phyloP scores from a whole-genome alignment of 257 asterid species.

The Parsonsia alboflavescens region DNA sequence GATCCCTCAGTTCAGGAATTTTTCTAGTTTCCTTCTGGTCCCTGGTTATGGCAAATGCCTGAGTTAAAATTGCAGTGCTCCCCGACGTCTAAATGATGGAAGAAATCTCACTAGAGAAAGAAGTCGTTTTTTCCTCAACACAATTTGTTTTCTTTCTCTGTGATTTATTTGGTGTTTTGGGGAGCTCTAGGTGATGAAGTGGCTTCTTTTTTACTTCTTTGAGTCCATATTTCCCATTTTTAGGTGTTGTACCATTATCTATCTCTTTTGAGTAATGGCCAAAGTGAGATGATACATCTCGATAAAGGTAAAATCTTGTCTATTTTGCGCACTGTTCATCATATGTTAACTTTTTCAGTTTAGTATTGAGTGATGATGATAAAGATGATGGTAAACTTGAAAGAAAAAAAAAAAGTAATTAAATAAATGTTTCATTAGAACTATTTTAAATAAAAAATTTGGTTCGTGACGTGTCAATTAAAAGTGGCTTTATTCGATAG shows the following conservation, averaged over 20 bases:
- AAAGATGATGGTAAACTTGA: no score
- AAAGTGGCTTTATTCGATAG: no score
- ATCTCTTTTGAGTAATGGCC: not conserved
- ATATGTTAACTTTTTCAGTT: not conserved
- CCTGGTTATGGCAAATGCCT: not conserved
- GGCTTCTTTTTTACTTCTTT: not conserved
- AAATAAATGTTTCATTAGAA: no score
- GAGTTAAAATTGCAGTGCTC: not conserved
- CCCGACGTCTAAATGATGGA: not conserved
- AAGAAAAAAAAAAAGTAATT: no score
- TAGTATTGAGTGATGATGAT: no score
- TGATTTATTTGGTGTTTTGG: not conserved
- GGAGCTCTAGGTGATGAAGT: not conserved
- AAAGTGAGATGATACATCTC: not conserved
- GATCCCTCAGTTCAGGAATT: not conserved
- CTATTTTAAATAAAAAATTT: no score
- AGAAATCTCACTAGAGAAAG: not conserved
- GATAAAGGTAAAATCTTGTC: not conserved
- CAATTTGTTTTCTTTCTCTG: not conserved
- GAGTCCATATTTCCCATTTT: not conserved
- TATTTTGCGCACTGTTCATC: not conserved
- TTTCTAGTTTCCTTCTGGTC: not conserved
- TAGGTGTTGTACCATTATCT: not conserved
- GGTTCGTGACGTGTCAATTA: no score
- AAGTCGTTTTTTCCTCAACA: not conserved